Evolutionary conservation across 1,284 basidiomycete species (phyloP), one percentile per base, ranked within the genome.

Genomic region (Lentinula novae-zelandiae): DNA sequence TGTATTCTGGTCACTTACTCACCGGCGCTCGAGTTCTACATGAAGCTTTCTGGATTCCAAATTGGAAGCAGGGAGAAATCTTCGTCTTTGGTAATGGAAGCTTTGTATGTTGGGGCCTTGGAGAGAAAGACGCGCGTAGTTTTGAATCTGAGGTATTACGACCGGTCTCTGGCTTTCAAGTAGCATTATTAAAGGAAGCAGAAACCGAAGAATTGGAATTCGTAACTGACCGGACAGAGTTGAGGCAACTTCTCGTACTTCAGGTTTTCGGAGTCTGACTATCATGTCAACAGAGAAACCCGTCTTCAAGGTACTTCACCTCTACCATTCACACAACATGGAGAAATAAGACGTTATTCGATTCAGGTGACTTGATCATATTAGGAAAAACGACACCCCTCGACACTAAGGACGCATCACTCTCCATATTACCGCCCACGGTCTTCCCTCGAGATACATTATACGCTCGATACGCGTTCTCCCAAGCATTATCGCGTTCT

Each of bases 201-300:
- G 93, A 96, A 77, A 90, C 90, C 20, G 93, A 96, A 69, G 92
- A 95, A 67, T 80, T 95, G 40, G 93, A 96, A 70, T 96, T 95
- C 74, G 91, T 94, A 7, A 88, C 90, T 27, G 93, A 96, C 74
- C 90, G 91, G 36, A 86, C 78, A 60, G 92, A 95, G 90, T 93
- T 60, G 55, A 53, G 60, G 58, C 53, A 42, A 50, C 46, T 17
- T 17, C 27, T n/a, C 54, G 59, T 42, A 54, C 54, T 59, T 67
- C 64, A 66, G 62, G 64, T 12, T 56, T 48, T 22, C 60, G 56
- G 22, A 42, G 17, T 58, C 65, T 39, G 50, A 60, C 62, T 7
- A 52, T 34, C 6, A 33, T 52, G 27, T 65, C 42, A 62, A 4
- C 65, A 95, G 93, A 70, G 77, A 83, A 66, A 95, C 93, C 0